Base-by-base conservation (phyloP, 164 flowering plant genomes). In the Litsea cubeba region DNA sequence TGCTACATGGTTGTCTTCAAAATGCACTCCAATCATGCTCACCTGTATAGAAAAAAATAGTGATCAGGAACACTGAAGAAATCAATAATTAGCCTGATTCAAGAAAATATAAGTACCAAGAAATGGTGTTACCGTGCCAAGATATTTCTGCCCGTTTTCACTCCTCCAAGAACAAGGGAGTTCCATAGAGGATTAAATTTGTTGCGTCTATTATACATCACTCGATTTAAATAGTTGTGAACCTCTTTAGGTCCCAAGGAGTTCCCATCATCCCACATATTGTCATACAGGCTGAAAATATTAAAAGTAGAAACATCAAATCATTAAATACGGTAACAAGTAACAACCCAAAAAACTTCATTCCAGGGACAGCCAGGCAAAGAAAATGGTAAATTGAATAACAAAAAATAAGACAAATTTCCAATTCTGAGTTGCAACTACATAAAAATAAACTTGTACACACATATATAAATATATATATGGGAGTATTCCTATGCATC, bases 211-310 rank as follows among this genome's bases (percentile, higher is more conserved):
- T 80, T 82, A 50, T 82, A 82, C 84, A 82, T 80, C 73, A 82
- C 72, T 60, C 84, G 77, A 64, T 87, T 90, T 64, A 95, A 78
- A 78, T 95, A 95, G 78, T 76, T 95, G 83, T 90, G 99, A 69
- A 95, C 88, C 82, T 93, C 96, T 75, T 95, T 93, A 24, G 99
- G 99, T 22, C 99, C 97, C 84, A 95, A 79, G 50, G 98, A 90
- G 79, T 95, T 95, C 26, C 92, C 95, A 82, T 95, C 98, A 79
- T 93, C 99, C 99, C 99, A 95, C 99, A 93, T 95, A 78, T 92
- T 89, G 79, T 95, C 99, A 80, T 88, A 73, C 72, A 91, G 82
- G 82, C 99, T 95, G 84, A 78, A 84, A 69, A 79, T 15, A 25
- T 35, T 30, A 3, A n/a, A 22, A 68, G 54, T 15, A 15, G n/a